Conservation (phyloP, 2,329 filamentous ascomycete genomes). For the Teratosphaeria viscida region DNA sequence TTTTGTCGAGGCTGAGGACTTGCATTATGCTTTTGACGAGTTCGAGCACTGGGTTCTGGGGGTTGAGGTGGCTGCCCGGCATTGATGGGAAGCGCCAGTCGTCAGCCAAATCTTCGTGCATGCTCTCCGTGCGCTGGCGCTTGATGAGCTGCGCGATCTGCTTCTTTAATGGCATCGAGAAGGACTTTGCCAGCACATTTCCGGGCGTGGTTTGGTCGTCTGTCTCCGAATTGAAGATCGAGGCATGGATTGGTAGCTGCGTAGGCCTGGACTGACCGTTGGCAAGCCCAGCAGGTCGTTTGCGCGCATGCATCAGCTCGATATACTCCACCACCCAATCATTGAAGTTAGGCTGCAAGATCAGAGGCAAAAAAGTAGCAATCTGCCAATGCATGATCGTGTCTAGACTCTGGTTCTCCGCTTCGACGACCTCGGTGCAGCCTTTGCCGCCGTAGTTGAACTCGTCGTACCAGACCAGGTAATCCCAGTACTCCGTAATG, state of each 20-base stretch:
- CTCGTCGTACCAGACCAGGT: constrained; percentile 96
- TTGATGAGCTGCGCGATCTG: constrained; percentile 73
- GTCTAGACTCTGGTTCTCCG: constrained; percentile 70
- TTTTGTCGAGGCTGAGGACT: constrained; percentile 80
- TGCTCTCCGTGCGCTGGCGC: constrained; percentile 75
- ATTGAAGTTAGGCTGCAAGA: constrained; percentile 74
- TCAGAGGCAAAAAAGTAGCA: constrained; percentile 70
- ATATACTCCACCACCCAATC: constrained; percentile 94
- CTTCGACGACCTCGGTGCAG: constrained; percentile 66
- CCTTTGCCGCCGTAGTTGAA: constrained; percentile 98
- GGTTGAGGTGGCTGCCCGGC: constrained; percentile 57
- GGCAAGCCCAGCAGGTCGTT: constrained; percentile 46
- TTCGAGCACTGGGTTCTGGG: constrained; percentile 69
- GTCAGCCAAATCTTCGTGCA: constrained; percentile 75
- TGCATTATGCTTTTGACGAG: constrained; percentile 91
- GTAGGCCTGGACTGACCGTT: constrained; percentile 46
- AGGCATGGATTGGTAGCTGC: constrained; percentile 48
- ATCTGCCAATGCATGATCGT: constrained; percentile 99
- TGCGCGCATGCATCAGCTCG: constrained; percentile 81
- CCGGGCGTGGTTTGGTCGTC: constrained; percentile 45
- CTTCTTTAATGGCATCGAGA: constrained; percentile 83
- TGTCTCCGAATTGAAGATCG: constrained; percentile 47
- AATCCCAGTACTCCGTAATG: constrained; percentile 99
- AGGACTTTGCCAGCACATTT: constrained; percentile 66
- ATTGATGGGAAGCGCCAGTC: constrained; percentile 81